Percentiles rank a stretch among this genome's conserved stretches.
These are phyloP conservation scores for Pseudognaphalium luteoalbum DNA, from an alignment of 129 eudicot genomes.

Conservation along the genomic window DNA sequence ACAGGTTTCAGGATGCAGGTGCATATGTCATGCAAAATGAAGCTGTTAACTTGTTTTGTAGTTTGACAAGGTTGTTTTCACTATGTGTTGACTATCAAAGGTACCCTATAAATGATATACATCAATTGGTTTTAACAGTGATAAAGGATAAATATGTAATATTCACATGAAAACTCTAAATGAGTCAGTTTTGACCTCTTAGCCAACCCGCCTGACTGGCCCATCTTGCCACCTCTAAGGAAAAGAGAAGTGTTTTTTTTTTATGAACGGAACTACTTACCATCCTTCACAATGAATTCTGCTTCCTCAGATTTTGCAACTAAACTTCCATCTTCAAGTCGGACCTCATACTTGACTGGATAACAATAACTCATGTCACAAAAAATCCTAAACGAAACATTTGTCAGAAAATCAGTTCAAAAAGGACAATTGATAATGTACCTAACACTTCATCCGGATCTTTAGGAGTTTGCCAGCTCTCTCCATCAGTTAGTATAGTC, in stretches of 20 bases:
- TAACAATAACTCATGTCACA: slow-evolving; percentile 1
- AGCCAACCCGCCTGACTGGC: no score
- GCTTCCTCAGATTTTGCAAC: slow-evolving; percentile 52
- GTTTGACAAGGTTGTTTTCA: no score
- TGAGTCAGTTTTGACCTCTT: no score
- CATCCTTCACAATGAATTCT: slow-evolving; percentile 48
- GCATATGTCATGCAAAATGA: not conserved
- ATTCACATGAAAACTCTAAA: no score
- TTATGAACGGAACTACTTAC: slow-evolving; percentile 16
- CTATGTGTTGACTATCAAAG: no score
- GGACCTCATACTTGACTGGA: slow-evolving; percentile 65
- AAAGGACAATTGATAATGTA: slow-evolving; percentile 24
- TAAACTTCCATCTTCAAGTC: slow-evolving; percentile 54
- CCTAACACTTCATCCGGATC: slow-evolving; percentile 68
- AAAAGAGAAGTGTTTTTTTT: no score
- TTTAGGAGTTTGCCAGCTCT: slow-evolving; percentile 75
- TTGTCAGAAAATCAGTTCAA: not conserved
- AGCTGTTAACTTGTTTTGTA: no score
- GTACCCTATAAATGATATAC: no score
- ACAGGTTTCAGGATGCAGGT: not conserved
- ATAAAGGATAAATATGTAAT: no score
- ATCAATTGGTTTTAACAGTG: no score
- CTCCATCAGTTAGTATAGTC: slow-evolving; percentile 65
- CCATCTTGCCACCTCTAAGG: no score
- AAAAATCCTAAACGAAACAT: not conserved